Conservation (phyloP, 2,329 filamentous ascomycete genomes). For the Orbilia quercus region DNA sequence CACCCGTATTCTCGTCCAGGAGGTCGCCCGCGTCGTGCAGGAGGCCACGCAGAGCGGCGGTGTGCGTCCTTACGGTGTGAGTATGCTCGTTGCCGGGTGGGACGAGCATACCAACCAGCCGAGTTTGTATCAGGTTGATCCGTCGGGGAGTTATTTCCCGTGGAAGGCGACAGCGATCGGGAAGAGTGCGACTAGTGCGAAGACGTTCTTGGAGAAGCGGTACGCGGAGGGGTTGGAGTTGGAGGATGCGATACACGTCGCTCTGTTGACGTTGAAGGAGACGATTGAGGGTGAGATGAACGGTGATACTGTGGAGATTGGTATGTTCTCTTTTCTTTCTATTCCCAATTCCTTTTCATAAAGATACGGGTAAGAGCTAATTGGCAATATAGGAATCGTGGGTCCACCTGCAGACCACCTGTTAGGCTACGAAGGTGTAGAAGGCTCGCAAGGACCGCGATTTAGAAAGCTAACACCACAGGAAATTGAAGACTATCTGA, state of each 20-base stretch:
- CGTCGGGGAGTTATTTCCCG: constrained; percentile 97
- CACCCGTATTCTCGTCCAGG: constrained; percentile 97
- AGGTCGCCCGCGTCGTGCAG: constrained; percentile 97
- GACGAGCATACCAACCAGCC: constrained; percentile 97
- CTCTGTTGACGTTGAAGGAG: constrained; percentile 95
- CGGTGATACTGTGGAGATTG: constrained; percentile 97
- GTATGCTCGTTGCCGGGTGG: constrained; percentile 94
- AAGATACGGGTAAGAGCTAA: constrained; percentile 53
- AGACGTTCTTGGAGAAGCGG: constrained; percentile 99
- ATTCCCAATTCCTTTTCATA: neutral
- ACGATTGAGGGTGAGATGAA: constrained; percentile 99
- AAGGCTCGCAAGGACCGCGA: constrained; percentile 83
- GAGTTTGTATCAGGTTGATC: constrained; percentile 98
- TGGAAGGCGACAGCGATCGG: constrained; percentile 99
- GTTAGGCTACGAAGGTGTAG: constrained; percentile 88
- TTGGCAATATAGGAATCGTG: constrained; percentile 78
- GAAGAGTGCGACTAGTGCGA: constrained; percentile 97
- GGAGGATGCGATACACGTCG: constrained; percentile 98
- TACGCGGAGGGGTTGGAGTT: constrained; percentile 97
- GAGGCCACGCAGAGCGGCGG: constrained; percentile 98
- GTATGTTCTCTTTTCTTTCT: constrained; percentile 67
- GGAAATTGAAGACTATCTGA: constrained; percentile 99
- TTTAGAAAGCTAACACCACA: constrained; percentile 96
- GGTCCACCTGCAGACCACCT: constrained; percentile 93
- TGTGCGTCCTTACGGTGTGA: constrained; percentile 96